A percentile compares a stretch with the other conserved stretches of the same genome.
phyloP scores from a whole-genome alignment of 2,329 filamentous ascomycete species.

The Fusarium dlaminii region DNA sequence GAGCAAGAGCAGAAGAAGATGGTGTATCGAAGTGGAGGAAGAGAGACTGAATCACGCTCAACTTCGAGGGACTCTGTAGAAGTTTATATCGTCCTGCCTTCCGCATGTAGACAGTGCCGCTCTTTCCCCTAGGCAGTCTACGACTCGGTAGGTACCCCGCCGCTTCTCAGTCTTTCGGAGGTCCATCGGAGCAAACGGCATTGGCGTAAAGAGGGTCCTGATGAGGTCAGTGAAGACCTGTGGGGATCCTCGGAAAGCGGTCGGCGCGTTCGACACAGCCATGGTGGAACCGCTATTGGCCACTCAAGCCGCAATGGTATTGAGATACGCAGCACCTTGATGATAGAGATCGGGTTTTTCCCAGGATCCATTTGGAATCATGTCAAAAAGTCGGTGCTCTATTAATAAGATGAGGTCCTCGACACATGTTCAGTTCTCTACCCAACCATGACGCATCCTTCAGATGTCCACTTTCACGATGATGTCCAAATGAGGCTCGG shows the following conservation, averaged over 20 bases:
- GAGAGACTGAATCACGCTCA: background rate
- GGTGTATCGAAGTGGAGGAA: constrained; percentile 3
- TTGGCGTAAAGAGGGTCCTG: constrained; percentile 33
- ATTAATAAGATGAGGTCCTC: background rate
- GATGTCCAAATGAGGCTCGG: constrained; percentile 20
- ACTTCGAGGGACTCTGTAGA: constrained; percentile 10
- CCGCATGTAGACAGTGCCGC: constrained; percentile 8
- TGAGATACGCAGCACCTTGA: constrained; percentile 34
- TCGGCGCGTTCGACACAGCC: constrained; percentile 28
- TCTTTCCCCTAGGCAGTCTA: constrained; percentile 10
- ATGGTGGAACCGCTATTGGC: constrained; percentile 35
- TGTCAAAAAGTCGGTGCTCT: background rate
- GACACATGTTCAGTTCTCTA: background rate
- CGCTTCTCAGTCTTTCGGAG: constrained; percentile 28
- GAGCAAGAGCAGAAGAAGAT: background rate
- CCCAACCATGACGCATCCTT: background rate
- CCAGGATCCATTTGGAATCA: constrained; percentile 32
- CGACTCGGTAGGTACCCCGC: background rate
- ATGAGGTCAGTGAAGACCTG: constrained; percentile 42
- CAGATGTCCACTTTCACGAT: background rate
- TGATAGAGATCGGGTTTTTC: constrained; percentile 25
- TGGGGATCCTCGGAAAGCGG: constrained; percentile 34
- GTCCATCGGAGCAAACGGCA: constrained; percentile 35
- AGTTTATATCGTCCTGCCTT: constrained; percentile 27
- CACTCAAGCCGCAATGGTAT: constrained; percentile 12